Conservation (phyloP, 331 rosid species). For the Arachis monticola region DNA sequence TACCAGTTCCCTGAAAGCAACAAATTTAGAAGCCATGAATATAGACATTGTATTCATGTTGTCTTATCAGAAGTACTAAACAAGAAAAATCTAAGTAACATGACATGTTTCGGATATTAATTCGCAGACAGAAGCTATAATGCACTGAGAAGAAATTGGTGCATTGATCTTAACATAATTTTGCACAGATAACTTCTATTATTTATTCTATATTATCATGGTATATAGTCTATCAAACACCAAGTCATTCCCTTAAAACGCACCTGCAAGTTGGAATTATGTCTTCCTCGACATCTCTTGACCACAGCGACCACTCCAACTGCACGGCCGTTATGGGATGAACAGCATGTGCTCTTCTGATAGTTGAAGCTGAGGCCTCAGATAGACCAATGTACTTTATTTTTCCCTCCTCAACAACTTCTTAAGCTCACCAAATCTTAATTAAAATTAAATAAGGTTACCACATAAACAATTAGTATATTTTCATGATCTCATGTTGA, state of each 20-base stretch:
- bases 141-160: no score
- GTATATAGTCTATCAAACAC: no score
- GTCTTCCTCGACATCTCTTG: constrained; percentile 67
- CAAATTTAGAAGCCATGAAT: background rate
- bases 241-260: background rate
- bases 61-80: background rate
- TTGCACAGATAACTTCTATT: no score
- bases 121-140: no score
- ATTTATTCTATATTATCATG: no score
- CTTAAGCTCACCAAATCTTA: constrained; percentile 74
- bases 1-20: constrained; percentile 64
- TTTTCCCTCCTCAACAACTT: constrained; percentile 74
- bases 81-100: constrained; percentile 14
- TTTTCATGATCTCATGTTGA: background rate
- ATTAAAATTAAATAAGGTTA: background rate
- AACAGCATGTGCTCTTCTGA: constrained; percentile 78
- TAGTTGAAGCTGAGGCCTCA: constrained; percentile 78
- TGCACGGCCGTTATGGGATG: constrained; percentile 75
- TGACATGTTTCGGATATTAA: background rate
- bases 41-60: background rate
- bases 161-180: no score
- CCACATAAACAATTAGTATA: background rate
- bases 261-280: constrained; percentile 73
- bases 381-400: constrained; percentile 70
- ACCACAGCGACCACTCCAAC: constrained; percentile 71